A percentile compares a stretch with the other conserved stretches of the same genome.
Conservation (phyloP, 2,329 filamentous ascomycete species). For the Aspergillus versicolor region DNA sequence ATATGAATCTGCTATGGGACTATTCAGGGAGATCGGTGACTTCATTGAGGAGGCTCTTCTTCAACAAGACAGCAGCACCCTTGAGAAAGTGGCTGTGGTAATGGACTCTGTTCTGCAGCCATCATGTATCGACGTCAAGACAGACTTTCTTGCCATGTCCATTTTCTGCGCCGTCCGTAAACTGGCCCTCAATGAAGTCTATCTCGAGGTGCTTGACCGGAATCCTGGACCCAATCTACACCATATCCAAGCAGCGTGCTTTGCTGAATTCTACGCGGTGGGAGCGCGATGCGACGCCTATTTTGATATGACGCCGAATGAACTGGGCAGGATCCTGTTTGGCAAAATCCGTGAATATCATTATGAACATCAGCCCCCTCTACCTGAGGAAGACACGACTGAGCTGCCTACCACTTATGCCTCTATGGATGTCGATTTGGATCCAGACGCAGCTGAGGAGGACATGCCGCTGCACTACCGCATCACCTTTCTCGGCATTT, state of each 20-base stretch:
- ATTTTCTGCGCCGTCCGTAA: slow-evolving; percentile 58
- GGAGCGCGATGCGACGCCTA: slow-evolving; percentile 63
- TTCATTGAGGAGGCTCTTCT: slow-evolving; percentile 24
- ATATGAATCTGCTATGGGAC: slow-evolving; percentile 25
- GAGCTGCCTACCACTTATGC: slow-evolving; percentile 54
- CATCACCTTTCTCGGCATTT: slow-evolving; percentile 61
- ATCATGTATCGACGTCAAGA: slow-evolving; percentile 42
- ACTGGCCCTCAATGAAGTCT: slow-evolving; percentile 60
- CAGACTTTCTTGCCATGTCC: slow-evolving; percentile 56
- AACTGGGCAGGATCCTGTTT: slow-evolving; percentile 45
- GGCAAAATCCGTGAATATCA: slow-evolving; percentile 44
- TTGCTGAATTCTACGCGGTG: slow-evolving; percentile 61
- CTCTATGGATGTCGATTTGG: slow-evolving; percentile 51
- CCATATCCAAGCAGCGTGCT: slow-evolving; percentile 62
- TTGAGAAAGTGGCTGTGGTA: slow-evolving; percentile 36
- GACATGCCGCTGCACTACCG: slow-evolving; percentile 47
- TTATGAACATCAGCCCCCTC: slow-evolving; percentile 30
- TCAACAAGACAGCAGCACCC: slow-evolving; percentile 24
- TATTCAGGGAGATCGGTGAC: slow-evolving; percentile 39
- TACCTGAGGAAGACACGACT: slow-evolving; percentile 11
- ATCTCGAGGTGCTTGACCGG: slow-evolving; percentile 60
- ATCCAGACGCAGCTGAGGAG: slow-evolving; percentile 42
- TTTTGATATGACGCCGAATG: slow-evolving; percentile 55
- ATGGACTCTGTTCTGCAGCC: slow-evolving; percentile 33
- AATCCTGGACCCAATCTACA: slow-evolving; percentile 61